phyloP scores from a whole-genome alignment of 2,329 filamentous ascomycete species.

The Falciphora oryzae region DNA sequence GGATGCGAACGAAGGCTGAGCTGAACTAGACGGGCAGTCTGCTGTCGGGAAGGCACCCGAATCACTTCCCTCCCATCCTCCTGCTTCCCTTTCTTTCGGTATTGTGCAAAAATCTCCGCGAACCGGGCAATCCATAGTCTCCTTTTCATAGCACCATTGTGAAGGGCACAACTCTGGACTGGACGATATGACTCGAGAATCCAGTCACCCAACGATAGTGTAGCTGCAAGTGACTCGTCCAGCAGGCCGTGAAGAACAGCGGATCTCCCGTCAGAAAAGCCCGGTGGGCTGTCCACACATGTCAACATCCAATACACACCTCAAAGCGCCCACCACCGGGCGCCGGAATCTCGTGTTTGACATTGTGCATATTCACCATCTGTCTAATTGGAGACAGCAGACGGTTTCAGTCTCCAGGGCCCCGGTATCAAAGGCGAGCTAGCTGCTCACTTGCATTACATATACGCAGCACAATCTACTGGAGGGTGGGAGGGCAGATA shows the following conservation, averaged over 20 bases:
- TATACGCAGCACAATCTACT: slow-evolving; percentile 1
- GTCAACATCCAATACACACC: too few species aligned
- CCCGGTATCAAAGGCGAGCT: not conserved
- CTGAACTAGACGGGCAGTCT: too few species aligned
- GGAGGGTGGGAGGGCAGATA: not conserved
- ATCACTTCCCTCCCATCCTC: too few species aligned
- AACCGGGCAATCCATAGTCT: not conserved
- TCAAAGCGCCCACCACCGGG: too few species aligned
- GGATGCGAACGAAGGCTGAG: not conserved
- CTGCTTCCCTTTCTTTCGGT: too few species aligned
- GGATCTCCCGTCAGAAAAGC: not conserved
- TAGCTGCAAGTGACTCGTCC: too few species aligned
- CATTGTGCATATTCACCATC: not conserved
- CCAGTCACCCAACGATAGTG: too few species aligned
- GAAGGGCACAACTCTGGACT: not conserved
- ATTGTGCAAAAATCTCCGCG: not conserved
- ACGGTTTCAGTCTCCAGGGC: not conserved
- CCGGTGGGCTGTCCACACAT: too few species aligned
- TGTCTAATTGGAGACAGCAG: not conserved
- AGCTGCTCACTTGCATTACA: not conserved
- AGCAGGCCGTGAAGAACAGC: not conserved
- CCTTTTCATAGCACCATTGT: not conserved
- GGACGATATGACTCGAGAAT: not conserved
- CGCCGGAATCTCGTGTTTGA: not conserved
- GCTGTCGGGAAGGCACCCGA: too few species aligned